Base-by-base conservation (phyloP, 768 basidiomycete species). In the Rhizopogon roseolus region DNA sequence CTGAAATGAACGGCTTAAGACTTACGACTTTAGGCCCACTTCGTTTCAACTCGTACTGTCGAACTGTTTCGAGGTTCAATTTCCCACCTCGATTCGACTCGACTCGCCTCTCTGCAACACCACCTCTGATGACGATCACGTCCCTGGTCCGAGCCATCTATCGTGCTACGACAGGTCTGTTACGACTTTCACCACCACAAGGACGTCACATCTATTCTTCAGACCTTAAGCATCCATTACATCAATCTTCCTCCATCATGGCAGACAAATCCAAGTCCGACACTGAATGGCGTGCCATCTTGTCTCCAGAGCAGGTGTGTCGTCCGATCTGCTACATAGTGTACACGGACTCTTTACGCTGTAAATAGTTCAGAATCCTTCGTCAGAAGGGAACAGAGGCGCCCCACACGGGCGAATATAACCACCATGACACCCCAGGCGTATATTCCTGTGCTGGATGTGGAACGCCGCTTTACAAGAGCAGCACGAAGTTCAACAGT, bases 361-460 rank as follows among this genome's bases (percentile, higher is more conserved):
- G 28, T 34, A 22, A 8, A 11, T 61, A 96, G 93, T 98, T 97
- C 72, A 80, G 85, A 53, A 76, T 98, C 37, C 70, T 97, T 11
- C 83, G 94, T 45, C 59, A 86, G 74, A 95, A 97, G 70, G 93
- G 90, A 17, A 98, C 95, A 1, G 95, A 98, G 63, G 62, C 66
- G 6, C 72, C 91, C 22, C 82, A 85, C 2, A 89, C 85, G 3
- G 91, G 90, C n/a, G 72, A 86, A 64, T 94, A 90, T 66, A 82
- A 95, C 57, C 78, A 93, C 52, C 78, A 81, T 68, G 67, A 67
- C 22, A 81, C 74, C 3, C 64, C 79, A 28, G 94, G 94, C 8
- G 76, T 85, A 1, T 96, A 94, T 65, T 61, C 71, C 41, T 95
- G 93, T 64, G 86, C 83, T 8, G 94, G 81, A 7, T 96, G 93